phyloP scores from a whole-genome alignment of 345 rosid genomes.

The Eucalyptus regnans region DNA sequence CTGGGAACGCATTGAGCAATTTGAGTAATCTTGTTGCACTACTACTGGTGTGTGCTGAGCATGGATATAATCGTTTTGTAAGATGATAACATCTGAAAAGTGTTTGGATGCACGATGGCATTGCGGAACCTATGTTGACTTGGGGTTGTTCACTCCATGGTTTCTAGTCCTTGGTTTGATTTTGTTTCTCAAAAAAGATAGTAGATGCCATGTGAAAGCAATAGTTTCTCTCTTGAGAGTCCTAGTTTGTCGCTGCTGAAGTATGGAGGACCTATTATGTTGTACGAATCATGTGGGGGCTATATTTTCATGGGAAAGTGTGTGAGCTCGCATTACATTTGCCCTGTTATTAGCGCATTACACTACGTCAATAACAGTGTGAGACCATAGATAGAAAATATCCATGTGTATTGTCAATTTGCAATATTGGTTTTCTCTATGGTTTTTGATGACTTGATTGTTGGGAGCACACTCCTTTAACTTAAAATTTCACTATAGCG shows the following conservation, averaged over 20 bases:
- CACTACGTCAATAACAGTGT: not conserved
- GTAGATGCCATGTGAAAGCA: not conserved
- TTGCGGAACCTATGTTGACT: not conserved
- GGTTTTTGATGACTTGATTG: not conserved
- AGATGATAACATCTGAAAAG: not conserved
- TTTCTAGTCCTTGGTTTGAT: not conserved
- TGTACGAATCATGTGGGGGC: not conserved
- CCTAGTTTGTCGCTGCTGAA: not conserved
- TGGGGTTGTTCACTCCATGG: not conserved
- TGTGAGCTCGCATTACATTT: not conserved
- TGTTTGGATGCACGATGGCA: not conserved
- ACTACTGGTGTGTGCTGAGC: not conserved
- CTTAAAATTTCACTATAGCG: not conserved
- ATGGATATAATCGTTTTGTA: not conserved
- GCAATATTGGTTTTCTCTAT: not conserved
- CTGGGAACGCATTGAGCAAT: not conserved
- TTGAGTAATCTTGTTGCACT: not conserved
- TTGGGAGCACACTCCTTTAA: not conserved
- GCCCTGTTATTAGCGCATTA: not conserved
- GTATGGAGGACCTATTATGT: not conserved
- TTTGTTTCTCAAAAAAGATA: not conserved
- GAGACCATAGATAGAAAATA: not conserved
- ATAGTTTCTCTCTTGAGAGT: not conserved
- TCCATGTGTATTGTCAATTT: not conserved
- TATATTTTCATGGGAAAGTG: not conserved